Evolutionary conservation across 495 filamentous ascomycete species (phyloP), one percentile per base, ranked within the genome.

Genomic region (Haplographium delicatum): DNA sequence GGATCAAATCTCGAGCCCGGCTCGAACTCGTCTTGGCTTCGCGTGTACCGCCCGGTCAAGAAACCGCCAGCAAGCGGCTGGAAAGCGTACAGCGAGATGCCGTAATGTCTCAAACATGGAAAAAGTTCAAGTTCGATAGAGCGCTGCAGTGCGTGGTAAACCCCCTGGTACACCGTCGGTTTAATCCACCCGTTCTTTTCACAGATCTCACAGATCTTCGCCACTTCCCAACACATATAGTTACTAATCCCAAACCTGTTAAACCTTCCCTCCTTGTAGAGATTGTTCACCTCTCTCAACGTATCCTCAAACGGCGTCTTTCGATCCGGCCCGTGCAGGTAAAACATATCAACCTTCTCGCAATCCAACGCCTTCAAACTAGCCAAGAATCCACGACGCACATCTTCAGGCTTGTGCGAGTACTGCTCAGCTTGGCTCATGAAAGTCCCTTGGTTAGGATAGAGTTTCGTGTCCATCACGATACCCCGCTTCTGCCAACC

Each of bases 1-100:
- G 68, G 50, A 82, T 75, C 51, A 76, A 82, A 68, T 79, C 94
- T 15, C 86, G 76, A 11, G 86, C 88, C 45, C 77, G 74, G 0
- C 64, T 63, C 8, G 84, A 85, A 0, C 80, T 64, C 61, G 2
- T 47, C 58, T 5, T 61, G 59, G 15, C 61, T 62, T 13, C 62
- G 57, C 35, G 48, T 37, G 41, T 65, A 68, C n/a, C 60, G 15
- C 5, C 67, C 63, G 5, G 75, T 78, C 3, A 80, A 56, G 24
- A 75, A 69, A 1, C 78, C 77, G 13, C 77, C 77, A 2, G 72
- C 76, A 5, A 78, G 61, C 2, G 78, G 75, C 27, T 75, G 70
- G 67, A 70, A 79, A 24, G 63, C 64, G 49, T 75, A 75, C 42
- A 74, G 70, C 0, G 68, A 64, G 5, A 81, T 73, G 5, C 70